Evolutionary conservation across 345 rosid species (phyloP).

Genomic region (Eucalyptus regnans): DNA sequence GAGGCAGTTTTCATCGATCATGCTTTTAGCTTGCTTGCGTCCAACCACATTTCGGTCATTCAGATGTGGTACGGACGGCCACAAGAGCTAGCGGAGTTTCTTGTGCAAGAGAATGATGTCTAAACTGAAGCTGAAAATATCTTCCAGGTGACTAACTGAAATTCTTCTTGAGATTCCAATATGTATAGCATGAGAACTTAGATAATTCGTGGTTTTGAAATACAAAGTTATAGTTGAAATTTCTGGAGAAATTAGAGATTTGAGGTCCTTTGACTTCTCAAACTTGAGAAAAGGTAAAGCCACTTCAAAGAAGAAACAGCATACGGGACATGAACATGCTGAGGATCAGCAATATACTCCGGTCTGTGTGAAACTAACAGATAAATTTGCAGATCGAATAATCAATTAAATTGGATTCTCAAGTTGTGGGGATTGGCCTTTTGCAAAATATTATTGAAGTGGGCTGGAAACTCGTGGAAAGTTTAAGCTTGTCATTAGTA

Average conservation of each 20-base stretch:
- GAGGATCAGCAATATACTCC: background rate
- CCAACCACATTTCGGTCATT: background rate
- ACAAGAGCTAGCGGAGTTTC: background rate
- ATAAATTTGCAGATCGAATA: background rate
- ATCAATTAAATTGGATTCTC: too few relatives aligned
- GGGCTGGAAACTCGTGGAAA: too few relatives aligned
- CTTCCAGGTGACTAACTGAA: background rate
- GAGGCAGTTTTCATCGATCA: background rate
- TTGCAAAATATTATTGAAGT: too few relatives aligned
- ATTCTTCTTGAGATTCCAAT: background rate
- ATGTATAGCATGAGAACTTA: background rate
- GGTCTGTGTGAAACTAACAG: fast-evolving
- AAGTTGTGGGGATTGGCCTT: too few relatives aligned
- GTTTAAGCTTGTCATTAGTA: too few relatives aligned
- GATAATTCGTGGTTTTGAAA: background rate
- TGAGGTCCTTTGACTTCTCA: background rate
- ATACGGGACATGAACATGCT: fast-evolving
- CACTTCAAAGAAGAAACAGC: background rate
- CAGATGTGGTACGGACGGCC: background rate
- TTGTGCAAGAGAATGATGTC: background rate
- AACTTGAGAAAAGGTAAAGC: background rate
- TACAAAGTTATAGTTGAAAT: background rate
- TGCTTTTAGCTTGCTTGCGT: background rate
- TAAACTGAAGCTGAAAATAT: background rate
- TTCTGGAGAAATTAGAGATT: background rate